Conservation (phyloP, 2,329 filamentous ascomycete species). For the Bipolaris bicolor region DNA sequence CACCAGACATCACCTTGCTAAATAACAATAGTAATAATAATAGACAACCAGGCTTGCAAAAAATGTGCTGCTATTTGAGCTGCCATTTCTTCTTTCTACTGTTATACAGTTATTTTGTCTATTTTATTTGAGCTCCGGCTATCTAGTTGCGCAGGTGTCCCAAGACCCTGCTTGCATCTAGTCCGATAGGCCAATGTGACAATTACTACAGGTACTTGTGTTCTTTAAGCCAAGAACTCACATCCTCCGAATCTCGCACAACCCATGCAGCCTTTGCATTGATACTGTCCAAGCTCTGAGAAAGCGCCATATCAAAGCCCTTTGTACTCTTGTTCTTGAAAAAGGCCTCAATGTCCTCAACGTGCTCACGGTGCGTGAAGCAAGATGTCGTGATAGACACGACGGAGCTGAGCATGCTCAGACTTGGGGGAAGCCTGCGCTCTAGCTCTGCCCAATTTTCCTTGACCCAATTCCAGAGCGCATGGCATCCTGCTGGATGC, state of each 20-base stretch:
- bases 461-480: conserved; percentile 82
- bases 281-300: conserved; percentile 87
- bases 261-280: conserved; percentile 85
- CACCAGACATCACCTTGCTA: neutral
- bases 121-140: neutral
- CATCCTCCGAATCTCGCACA: conserved; percentile 75
- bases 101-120: neutral
- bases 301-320: conserved; percentile 84
- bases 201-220: conserved; percentile 63
- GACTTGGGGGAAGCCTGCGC: conserved; percentile 81
- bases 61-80: neutral
- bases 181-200: neutral
- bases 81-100: neutral
- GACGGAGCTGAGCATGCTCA: conserved; percentile 84
- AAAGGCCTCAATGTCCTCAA: conserved; percentile 78
- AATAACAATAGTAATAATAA: neutral
- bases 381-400: conserved; percentile 81
- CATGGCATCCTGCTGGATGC: conserved; percentile 77
- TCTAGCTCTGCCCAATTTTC: conserved; percentile 86
- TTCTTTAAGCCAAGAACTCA: conserved; percentile 72
- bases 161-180: neutral
- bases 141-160: neutral
- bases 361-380: conserved; percentile 78
- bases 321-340: conserved; percentile 83
- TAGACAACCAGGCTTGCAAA: neutral